Evolutionary conservation across 208 protist species (phyloP), one percentile per base, ranked within the genome.

Genomic region (Plasmodiophora brassicae): DNA sequence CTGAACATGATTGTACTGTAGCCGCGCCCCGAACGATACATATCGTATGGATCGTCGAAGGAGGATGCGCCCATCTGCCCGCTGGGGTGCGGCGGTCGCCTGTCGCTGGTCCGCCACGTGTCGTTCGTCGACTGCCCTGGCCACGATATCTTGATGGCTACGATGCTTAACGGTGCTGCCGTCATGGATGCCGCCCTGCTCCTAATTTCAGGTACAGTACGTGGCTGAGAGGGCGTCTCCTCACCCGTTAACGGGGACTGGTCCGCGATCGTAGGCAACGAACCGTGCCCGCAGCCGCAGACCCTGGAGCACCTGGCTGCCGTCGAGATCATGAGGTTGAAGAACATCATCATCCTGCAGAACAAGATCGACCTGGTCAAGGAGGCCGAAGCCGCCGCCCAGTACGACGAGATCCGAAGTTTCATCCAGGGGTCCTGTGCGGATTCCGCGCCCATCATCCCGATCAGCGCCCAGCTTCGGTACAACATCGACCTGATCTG

Each of bases 281-380:
- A 99, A 91, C 87, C 93, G n/a, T 99, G 98, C 92, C 97, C 97
- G 86, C 97, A 99, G 93, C 92, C 92, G 88, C 92, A 96, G 93
- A 96, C 92, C 39, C 91, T 83, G 10, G 98, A 99, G 93, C 98
- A 99, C 90, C 93, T 99, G 28, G 97, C 97, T 85, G 98, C 98
- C 46, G 97, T 99, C 71, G 98, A 99, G 91, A 99, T 99, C 92
- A 99, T 99, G 98, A 97, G 98, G 90, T 92, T 99, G 20, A 92
- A 94, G 54, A 91, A 99, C 91, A 95, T 99, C 44, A 95, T 99
- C 46, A 98, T 99, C 45, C 88, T 99, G n/a, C 98, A 99, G 93
- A 99, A 99, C 93, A 99, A 99, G 93, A 99, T 99, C 89, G 99
- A 99, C 94, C 93, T 99, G 1, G 95, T 99, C n/a, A 96, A 96